Percentiles rank a stretch among this genome's conserved stretches.
Conservation (phyloP, 768 basidiomycete genomes). For the Rhizopogon sp. region DNA sequence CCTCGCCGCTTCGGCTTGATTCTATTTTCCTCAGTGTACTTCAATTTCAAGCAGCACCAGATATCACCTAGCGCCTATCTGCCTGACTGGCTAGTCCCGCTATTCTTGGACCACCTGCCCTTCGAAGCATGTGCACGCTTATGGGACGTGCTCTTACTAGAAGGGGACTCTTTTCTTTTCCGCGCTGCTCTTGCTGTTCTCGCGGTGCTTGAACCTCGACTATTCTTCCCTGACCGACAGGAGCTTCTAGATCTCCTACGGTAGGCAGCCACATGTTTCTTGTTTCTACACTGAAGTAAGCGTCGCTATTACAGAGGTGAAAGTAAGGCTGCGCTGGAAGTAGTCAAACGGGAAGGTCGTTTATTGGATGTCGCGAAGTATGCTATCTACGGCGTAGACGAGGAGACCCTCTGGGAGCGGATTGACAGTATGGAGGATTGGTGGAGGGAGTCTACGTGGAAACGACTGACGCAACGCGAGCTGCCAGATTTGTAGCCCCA, state of each 20-base stretch:
- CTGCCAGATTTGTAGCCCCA: slow-evolving; percentile 56
- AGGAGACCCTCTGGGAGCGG: slow-evolving; percentile 81
- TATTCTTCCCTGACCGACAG: slow-evolving; percentile 83
- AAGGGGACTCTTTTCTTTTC: slow-evolving; percentile 88
- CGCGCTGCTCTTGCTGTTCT: slow-evolving; percentile 80
- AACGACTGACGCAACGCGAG: slow-evolving; percentile 73
- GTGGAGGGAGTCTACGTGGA: slow-evolving; percentile 94
- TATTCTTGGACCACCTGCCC: slow-evolving; percentile 84
- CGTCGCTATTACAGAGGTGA: slow-evolving; percentile 53
- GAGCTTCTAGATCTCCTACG: slow-evolving; percentile 76
- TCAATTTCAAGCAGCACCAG: slow-evolving; percentile 93
- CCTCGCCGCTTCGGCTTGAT: not conserved
- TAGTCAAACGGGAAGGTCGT: slow-evolving; percentile 68
- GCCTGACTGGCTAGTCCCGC: slow-evolving; percentile 72
- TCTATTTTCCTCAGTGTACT: slow-evolving; percentile 57
- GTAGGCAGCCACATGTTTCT: slow-evolving; percentile 34
- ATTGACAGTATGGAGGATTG: slow-evolving; percentile 82
- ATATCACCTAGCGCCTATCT: slow-evolving; percentile 84
- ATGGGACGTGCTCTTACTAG: slow-evolving; percentile 84
- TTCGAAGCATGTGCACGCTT: slow-evolving; percentile 86
- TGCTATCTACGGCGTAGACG: slow-evolving; percentile 81
- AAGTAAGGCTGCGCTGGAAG: slow-evolving; percentile 77
- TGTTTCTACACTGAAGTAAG: slow-evolving; percentile 3
- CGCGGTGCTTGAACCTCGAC: slow-evolving; percentile 74
- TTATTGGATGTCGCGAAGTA: slow-evolving; percentile 69